phyloP scores from a whole-genome alignment of 169 alveolate species.

The Cardiosporidium cionae region DNA sequence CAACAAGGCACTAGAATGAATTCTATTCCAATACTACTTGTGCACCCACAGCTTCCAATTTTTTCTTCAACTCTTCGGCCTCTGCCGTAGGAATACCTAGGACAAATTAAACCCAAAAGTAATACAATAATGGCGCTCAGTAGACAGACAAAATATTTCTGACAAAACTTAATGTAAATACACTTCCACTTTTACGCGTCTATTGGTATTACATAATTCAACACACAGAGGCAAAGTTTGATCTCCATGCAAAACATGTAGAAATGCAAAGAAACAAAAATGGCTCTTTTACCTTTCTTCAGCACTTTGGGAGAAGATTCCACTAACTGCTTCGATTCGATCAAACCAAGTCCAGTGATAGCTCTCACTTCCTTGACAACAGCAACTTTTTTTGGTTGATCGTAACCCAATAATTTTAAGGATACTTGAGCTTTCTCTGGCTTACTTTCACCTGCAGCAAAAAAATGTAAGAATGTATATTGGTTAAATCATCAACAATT shows the following conservation, averaged over 20 bases:
- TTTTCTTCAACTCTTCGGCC: constrained; percentile 57
- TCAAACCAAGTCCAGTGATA: constrained; percentile 55
- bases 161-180: no score
- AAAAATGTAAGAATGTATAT: background rate
- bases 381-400: constrained; percentile 55
- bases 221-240: no score
- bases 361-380: constrained; percentile 66
- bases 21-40: constrained; percentile 40
- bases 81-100: constrained; percentile 56
- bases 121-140: no score
- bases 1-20: no score
- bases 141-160: no score
- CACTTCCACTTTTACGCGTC: no score
- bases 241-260: no score
- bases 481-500: no score
- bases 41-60: constrained; percentile 64
- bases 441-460: constrained; percentile 34
- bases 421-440: constrained; percentile 34
- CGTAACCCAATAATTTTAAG: constrained; percentile 56
- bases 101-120: no score
- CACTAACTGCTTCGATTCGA: constrained; percentile 67
- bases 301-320: constrained; percentile 59
- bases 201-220: no score
- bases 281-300: constrained; percentile 33
- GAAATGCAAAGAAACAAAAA: no score